Evolutionary conservation across 768 basidiomycete genomes (phyloP).

Genomic region (Podaxis mareebaensis): DNA sequence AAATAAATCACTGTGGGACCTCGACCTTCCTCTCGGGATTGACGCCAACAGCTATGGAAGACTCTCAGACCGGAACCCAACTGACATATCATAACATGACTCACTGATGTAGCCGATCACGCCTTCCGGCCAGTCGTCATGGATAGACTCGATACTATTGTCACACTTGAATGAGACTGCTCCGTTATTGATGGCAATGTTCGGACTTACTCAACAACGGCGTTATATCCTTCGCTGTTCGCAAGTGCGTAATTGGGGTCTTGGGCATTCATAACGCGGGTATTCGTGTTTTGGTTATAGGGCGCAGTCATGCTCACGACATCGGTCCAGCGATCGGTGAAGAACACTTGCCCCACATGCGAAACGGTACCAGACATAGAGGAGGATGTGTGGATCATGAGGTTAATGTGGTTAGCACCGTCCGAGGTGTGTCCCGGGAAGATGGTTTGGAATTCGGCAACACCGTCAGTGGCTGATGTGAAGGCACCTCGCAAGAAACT

Average conservation of each 20-base stretch:
- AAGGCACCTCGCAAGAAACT: slow-evolving; percentile 36
- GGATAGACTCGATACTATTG: slow-evolving; percentile 26
- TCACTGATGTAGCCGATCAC: slow-evolving; percentile 29
- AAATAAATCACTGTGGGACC: background rate
- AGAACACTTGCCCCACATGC: slow-evolving; percentile 39
- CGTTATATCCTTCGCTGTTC: slow-evolving; percentile 26
- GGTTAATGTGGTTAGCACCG: slow-evolving; percentile 35
- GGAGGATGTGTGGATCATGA: slow-evolving; percentile 32
- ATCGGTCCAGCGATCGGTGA: slow-evolving; percentile 31
- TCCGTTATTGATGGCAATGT: background rate
- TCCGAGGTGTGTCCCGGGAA: slow-evolving; percentile 34
- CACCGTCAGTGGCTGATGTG: slow-evolving; percentile 29
- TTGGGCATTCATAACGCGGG: slow-evolving; percentile 28
- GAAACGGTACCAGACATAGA: slow-evolving; percentile 29
- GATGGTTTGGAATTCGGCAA: slow-evolving; percentile 32
- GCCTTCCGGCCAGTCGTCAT: slow-evolving; percentile 33
- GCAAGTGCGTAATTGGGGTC: slow-evolving; percentile 28
- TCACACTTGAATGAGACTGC: background rate
- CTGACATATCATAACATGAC: background rate
- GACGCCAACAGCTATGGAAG: slow-evolving; percentile 27
- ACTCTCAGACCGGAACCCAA: background rate
- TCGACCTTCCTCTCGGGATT: slow-evolving; percentile 22
- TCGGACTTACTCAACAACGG: slow-evolving; percentile 26
- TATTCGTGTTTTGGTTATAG: slow-evolving; percentile 29
- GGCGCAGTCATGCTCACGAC: slow-evolving; percentile 26